Percentiles rank a stretch among this genome's conserved stretches.
These are phyloP conservation scores for Abrus precatorius DNA, from an alignment of 306 rosid species.

Conservation along the genomic window DNA sequence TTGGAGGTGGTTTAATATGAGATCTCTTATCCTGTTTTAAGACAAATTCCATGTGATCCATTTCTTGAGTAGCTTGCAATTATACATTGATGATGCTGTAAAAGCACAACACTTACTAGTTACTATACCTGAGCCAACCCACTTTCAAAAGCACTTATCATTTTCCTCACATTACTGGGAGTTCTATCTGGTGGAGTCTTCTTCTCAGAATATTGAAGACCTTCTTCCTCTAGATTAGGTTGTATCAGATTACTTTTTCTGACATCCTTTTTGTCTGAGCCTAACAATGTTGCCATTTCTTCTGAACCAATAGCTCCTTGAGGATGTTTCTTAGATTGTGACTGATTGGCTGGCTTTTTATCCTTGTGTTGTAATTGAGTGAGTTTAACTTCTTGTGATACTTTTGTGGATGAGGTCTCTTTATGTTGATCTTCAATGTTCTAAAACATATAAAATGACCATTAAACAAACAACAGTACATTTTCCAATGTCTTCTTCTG, in stretches of 20 bases:
- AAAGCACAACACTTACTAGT: constrained; percentile 17
- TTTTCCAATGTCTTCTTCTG: constrained; percentile 46
- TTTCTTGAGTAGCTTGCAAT: constrained; percentile 22
- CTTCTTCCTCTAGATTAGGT: constrained; percentile 40
- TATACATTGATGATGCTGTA: constrained; percentile 30
- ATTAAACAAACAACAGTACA: constrained; percentile 61
- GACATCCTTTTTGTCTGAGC: constrained; percentile 47
- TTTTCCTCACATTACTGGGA: constrained; percentile 71
- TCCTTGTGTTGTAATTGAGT: constrained; percentile 41
- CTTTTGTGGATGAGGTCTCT: constrained; percentile 54
- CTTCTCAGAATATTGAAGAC: constrained; percentile 34
- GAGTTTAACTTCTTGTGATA: constrained; percentile 46
- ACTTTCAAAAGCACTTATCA: constrained; percentile 83
- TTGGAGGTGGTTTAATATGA: constrained; percentile 61
- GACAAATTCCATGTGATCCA: constrained; percentile 39
- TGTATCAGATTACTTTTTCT: constrained; percentile 33
- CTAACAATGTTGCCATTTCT: constrained; percentile 32
- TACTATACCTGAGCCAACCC: constrained; percentile 71
- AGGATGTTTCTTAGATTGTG: constrained; percentile 47
- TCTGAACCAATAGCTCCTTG: constrained; percentile 44
- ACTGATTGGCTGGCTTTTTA: constrained; percentile 51
- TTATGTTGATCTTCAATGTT: constrained; percentile 70
- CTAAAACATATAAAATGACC: constrained; percentile 71
- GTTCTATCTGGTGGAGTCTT: constrained; percentile 44
- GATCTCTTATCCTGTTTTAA: constrained; percentile 68